Evolutionary conservation across 1,284 basidiomycete genomes (phyloP), one percentile per base, ranked within the genome.

Genomic region (Rhodotorula sp.): DNA sequence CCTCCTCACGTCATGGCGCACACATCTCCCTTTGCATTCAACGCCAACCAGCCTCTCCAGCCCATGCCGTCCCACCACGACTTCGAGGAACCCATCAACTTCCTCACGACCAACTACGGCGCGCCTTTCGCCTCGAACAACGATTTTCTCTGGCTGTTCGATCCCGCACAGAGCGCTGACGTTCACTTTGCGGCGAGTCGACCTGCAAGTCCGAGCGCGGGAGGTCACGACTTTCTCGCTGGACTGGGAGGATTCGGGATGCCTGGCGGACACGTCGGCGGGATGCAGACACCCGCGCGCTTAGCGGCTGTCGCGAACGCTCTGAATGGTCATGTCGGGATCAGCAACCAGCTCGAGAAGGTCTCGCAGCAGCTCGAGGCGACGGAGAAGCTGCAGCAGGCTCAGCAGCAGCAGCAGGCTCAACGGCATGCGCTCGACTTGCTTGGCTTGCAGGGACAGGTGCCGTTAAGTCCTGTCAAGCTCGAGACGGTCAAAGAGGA

Each of bases 131-230:
- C 72, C 10, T 74, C 72, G 8, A 67, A 68, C 2, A 58, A 61
- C 46, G 73, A 76, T 46, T 70, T 74, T 55, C 67, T 68, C 39
- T 77, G 76, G 76, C 70, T 77, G 19, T 74, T 76, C 48, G 70
- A 68, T 24, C 64, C 68, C 13, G 57, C 60, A 2, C 62, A 66
- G 24, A 57, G 55, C n/a, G 66, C 72, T 58, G 70, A 74, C 62
- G 64, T 74, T 24, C 62, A 67, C 39, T 68, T 76, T 11, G 66
- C 66, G 10, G 60, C 53, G 47, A 66, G 62, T 51, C 62, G 74
- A 1, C 74, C 74, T 17, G 74, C 72, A 5, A 66, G 63, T 36
- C 72, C 74, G 0, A 63, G 67, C 7, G 70, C 68, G 17, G 64
- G 70, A 44, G 46, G 34, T 22, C 53, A 62, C 27, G 68, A 70